These are phyloP conservation scores for Chlorociboria aeruginascens DNA, from an alignment of 495 filamentous ascomycete species.

Conservation along the genomic window DNA sequence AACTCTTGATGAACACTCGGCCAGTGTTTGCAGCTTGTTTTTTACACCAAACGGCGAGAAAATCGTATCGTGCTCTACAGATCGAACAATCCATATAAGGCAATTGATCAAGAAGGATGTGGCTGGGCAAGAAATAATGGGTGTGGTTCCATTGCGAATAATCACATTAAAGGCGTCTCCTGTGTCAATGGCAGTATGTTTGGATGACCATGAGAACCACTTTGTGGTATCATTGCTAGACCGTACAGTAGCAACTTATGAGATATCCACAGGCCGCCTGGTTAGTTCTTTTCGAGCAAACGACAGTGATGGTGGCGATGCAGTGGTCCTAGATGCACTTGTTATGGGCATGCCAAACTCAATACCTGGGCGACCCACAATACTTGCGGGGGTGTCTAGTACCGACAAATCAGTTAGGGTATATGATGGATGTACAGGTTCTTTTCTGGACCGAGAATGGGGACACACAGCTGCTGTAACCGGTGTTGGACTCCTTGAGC, in stretches of 20 bases:
- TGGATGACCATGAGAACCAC: conserved; percentile 36
- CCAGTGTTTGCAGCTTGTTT: conserved; percentile 49
- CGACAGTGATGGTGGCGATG: conserved; percentile 65
- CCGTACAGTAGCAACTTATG: conserved; percentile 64
- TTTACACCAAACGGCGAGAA: conserved; percentile 53
- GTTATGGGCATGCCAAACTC: conserved; percentile 37
- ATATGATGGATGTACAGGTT: conserved; percentile 67
- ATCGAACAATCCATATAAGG: conserved; percentile 72
- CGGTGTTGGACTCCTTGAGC: conserved; percentile 61
- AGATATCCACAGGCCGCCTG: conserved; percentile 58
- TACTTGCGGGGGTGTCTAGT: conserved; percentile 75
- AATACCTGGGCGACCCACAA: conserved; percentile 25
- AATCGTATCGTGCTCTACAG: conserved; percentile 76
- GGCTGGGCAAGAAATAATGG: conserved; percentile 51
- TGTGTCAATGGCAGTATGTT: conserved; percentile 61
- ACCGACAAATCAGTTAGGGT: conserved; percentile 90
- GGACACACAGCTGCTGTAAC: conserved; percentile 90
- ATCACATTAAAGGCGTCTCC: conserved; percentile 80
- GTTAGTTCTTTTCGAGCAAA: conserved; percentile 65
- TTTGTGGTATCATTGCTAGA: conserved; percentile 72
- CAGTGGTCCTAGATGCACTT: conserved; percentile 71
- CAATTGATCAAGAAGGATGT: conserved; percentile 61
- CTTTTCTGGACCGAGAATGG: conserved; percentile 75
- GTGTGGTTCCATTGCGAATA: conserved; percentile 61
- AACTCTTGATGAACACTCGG: conserved; percentile 69